Percentiles rank a stretch among this genome's conserved stretches.
Conservation (phyloP, 352 stramenopile genomes). For the Phytophthora meadii region DNA sequence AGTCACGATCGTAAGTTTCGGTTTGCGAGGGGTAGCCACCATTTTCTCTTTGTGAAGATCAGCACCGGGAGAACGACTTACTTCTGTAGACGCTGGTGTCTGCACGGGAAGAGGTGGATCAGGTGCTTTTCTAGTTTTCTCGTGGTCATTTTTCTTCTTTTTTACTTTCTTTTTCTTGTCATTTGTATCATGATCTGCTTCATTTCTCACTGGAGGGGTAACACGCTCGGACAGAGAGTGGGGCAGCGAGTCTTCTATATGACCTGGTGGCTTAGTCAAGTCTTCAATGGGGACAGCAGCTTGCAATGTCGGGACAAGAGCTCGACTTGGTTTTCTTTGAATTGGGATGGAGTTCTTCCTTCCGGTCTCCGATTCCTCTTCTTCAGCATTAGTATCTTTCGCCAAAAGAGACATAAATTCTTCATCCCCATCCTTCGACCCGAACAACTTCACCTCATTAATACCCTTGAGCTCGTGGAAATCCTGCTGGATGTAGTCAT, state of each 20-base stretch:
- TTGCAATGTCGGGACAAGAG: background rate
- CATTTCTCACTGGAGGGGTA: background rate
- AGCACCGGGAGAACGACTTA: background rate
- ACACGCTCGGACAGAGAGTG: constrained; percentile 1
- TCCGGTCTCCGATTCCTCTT: constrained; percentile 11
- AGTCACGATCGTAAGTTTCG: constrained; percentile 25
- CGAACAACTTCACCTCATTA: constrained; percentile 57
- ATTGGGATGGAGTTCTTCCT: constrained; percentile 39
- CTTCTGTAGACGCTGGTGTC: constrained; percentile 2
- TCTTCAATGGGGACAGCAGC: constrained; percentile 1
- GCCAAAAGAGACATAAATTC: constrained; percentile 67
- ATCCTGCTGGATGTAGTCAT: constrained; percentile 69
- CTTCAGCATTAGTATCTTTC: constrained; percentile 40
- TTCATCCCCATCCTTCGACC: constrained; percentile 53
- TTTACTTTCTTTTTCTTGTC: constrained; percentile 37
- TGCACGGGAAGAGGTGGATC: background rate
- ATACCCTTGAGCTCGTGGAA: constrained; percentile 68
- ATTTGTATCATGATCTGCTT: background rate
- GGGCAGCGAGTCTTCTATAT: constrained; percentile 16
- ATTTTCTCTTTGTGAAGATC: constrained; percentile 11
- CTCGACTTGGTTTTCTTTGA: constrained; percentile 46
- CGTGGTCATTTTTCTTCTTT: constrained; percentile 22
- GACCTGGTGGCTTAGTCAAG: constrained; percentile 9
- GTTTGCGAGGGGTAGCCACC: constrained; percentile 3
- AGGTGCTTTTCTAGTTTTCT: background rate